Conservation (phyloP, 306 rosid species). For the Luffa acutangula region DNA sequence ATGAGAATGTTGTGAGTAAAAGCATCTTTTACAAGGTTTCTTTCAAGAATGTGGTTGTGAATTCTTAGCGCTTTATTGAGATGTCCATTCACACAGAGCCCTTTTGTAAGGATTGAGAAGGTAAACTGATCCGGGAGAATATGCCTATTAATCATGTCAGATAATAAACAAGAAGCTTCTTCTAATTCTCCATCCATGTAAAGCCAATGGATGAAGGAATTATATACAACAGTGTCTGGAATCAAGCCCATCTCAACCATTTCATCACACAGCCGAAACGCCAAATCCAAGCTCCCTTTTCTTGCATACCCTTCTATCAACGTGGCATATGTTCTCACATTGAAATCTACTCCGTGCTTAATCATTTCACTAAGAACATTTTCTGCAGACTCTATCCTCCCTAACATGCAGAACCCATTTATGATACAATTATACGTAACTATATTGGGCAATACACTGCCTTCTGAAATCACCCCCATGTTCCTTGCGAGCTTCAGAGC, state of each 20-base stretch:
- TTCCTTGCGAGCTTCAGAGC: conserved; percentile 33
- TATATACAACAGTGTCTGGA: conserved; percentile 37
- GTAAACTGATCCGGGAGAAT: conserved; percentile 39
- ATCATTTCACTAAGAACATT: conserved; percentile 28
- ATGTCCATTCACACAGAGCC: conserved; percentile 37
- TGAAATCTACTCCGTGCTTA: conserved; percentile 22
- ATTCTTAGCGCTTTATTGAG: conserved; percentile 34
- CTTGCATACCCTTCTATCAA: conserved; percentile 41
- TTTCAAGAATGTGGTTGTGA: conserved; percentile 18
- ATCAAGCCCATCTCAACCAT: conserved; percentile 41
- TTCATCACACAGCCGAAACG: conserved; percentile 35
- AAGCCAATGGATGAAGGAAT: conserved; percentile 43
- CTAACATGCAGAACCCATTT: conserved; percentile 42
- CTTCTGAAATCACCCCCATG: conserved; percentile 25
- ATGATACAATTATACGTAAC: conserved; percentile 42
- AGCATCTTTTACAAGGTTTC: conserved; percentile 20
- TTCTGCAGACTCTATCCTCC: conserved; percentile 31
- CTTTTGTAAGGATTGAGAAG: conserved; percentile 38
- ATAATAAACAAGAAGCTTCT: conserved; percentile 34
- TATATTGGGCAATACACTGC: conserved; percentile 23
- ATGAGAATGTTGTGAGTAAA: conserved; percentile 43
- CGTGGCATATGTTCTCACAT: conserved; percentile 38
- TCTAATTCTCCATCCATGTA: conserved; percentile 31
- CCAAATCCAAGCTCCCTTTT: conserved; percentile 43
- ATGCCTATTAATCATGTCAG: conserved; percentile 36